Conservation (phyloP, 116 monocot genomes). For the Dioscorea cayenensis region DNA sequence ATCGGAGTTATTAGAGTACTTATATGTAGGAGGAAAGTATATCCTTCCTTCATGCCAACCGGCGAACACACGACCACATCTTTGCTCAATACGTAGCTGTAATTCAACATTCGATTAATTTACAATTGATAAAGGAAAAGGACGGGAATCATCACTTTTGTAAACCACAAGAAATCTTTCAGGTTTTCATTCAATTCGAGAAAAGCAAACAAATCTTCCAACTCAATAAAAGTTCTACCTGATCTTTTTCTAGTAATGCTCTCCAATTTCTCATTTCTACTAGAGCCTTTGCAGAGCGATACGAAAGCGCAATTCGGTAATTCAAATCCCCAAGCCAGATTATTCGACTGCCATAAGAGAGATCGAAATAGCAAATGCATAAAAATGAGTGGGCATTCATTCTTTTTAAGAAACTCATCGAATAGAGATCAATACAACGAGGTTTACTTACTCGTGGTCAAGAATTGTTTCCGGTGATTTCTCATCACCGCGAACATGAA, state of each 20-base stretch:
- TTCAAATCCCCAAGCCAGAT: slow-evolving; percentile 80
- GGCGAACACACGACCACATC: slow-evolving; percentile 42
- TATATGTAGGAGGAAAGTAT: slow-evolving; percentile 61
- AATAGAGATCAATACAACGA: neutral
- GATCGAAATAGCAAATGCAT: neutral
- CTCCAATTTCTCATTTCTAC: slow-evolving; percentile 73
- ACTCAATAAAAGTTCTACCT: slow-evolving; percentile 21
- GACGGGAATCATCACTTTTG: slow-evolving; percentile 8
- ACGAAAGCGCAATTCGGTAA: slow-evolving; percentile 67
- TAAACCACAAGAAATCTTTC: neutral
- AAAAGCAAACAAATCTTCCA: too few relatives aligned
- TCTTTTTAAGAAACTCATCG: neutral
- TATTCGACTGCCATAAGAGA: slow-evolving; percentile 37
- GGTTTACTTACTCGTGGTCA: slow-evolving; percentile 46
- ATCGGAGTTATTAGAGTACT: slow-evolving; percentile 60
- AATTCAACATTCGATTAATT: neutral
- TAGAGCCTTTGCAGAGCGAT: slow-evolving; percentile 53
- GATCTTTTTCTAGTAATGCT: slow-evolving; percentile 56
- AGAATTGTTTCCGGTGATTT: slow-evolving; percentile 65
- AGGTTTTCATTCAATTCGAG: neutral
- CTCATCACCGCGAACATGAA: slow-evolving; percentile 36
- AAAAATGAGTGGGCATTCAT: neutral
- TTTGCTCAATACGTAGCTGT: slow-evolving; percentile 58
- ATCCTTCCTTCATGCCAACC: slow-evolving; percentile 68
- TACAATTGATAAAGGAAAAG: slow-evolving; percentile 8